A percentile compares a stretch with the other conserved stretches of the same genome.
phyloP scores from a whole-genome alignment of 2,329 filamentous ascomycete species.

The Penicillium paneum region DNA sequence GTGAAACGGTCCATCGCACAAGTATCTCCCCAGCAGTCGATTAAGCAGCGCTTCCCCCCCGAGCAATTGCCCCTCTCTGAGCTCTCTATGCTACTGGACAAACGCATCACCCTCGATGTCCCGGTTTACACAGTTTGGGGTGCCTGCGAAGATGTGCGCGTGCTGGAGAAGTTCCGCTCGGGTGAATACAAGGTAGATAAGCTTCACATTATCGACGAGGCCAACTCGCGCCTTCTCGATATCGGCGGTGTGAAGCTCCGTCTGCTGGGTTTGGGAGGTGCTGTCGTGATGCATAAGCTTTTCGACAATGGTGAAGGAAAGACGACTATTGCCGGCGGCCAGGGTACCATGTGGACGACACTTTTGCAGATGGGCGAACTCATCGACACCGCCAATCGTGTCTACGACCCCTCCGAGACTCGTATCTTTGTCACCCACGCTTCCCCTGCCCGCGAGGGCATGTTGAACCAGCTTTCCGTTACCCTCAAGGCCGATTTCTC shows the following conservation, averaged over 20 bases:
- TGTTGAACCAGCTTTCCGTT: conserved; percentile 95
- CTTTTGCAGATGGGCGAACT: conserved; percentile 96
- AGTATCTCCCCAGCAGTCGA: conserved; percentile 62
- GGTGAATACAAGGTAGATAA: conserved; percentile 98
- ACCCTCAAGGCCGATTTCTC: conserved; percentile 98
- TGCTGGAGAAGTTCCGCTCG: conserved; percentile 94
- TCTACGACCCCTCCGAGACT: conserved; percentile 97
- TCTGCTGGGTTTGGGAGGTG: conserved; percentile 86
- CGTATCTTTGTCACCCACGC: conserved; percentile 96
- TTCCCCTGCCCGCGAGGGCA: conserved; percentile 91
- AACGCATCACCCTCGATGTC: conserved; percentile 85
- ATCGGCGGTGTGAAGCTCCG: conserved; percentile 94
- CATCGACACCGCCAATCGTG: conserved; percentile 94
- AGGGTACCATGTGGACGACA: conserved; percentile 99
- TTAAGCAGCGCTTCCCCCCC: conserved; percentile 80
- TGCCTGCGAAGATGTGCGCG: conserved; percentile 95
- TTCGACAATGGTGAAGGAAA: conserved; percentile 98
- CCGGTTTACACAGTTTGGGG: conserved; percentile 99
- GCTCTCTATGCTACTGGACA: conserved; percentile 81
- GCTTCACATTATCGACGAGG: conserved; percentile 97
- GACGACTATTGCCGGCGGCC: conserved; percentile 95
- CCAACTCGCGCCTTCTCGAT: conserved; percentile 90
- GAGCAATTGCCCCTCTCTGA: conserved; percentile 88
- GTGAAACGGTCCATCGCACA: conserved; percentile 65
- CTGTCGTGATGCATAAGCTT: conserved; percentile 99